Conservation (phyloP, 2,329 filamentous ascomycete species). For the Aspergillus alliaceus region DNA sequence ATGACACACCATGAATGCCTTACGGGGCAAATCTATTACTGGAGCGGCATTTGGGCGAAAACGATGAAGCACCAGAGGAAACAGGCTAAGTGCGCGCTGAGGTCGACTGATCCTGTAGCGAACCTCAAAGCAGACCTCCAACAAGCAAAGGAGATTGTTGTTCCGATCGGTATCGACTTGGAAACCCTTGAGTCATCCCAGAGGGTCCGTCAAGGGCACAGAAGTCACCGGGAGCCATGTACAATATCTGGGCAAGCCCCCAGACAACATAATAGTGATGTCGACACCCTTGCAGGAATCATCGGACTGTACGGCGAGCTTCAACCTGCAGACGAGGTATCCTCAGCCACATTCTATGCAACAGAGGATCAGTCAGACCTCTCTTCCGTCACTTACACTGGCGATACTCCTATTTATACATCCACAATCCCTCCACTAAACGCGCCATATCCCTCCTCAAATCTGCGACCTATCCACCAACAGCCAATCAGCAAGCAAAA, state of each 20-base stretch:
- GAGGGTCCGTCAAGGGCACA: neutral
- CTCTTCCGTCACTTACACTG: neutral
- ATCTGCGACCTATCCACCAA: neutral
- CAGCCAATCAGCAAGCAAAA: neutral
- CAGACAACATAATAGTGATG: neutral
- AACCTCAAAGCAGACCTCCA: neutral
- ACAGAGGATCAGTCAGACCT: neutral
- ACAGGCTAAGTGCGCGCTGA: neutral
- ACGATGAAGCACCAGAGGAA: neutral
- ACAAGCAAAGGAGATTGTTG: neutral
- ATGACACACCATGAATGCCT: slow-evolving; percentile 19
- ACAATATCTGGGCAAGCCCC: too few relatives aligned
- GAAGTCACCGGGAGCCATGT: neutral
- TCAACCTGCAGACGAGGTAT: neutral
- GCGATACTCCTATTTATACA: neutral
- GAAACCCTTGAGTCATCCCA: neutral
- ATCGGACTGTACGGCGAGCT: neutral
- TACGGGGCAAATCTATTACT: slow-evolving; percentile 8
- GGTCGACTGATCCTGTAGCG: neutral
- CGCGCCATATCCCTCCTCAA: neutral
- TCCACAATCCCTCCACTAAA: neutral
- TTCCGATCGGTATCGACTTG: neutral
- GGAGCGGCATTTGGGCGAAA: slow-evolving; percentile 11
- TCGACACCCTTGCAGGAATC: neutral
- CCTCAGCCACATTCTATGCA: neutral